phyloP scores from a whole-genome alignment of 2,329 filamentous ascomycete species.

The Chaetoscypha palmicola region DNA sequence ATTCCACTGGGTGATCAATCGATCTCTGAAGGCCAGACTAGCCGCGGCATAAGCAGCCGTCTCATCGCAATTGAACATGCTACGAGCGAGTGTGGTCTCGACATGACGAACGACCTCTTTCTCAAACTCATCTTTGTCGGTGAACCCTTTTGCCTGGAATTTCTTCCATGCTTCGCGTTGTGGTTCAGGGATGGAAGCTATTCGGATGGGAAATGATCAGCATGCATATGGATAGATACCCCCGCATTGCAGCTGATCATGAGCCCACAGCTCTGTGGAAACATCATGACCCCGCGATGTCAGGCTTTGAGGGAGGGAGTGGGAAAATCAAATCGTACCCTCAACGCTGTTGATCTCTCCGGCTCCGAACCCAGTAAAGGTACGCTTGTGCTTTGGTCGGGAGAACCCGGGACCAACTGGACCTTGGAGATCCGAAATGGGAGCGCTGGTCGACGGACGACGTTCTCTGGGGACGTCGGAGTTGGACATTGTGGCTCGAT shows the following conservation, averaged over 20 bases:
- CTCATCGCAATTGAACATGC: constrained; percentile 98
- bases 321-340: constrained; percentile 44
- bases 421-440: constrained; percentile 79
- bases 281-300: neutral
- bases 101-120: constrained; percentile 86
- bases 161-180: constrained; percentile 74
- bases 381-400: constrained; percentile 92
- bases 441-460: constrained; percentile 72
- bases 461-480: constrained; percentile 53
- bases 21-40: constrained; percentile 85
- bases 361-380: constrained; percentile 88
- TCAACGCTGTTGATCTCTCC: constrained; percentile 91
- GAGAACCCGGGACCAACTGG: constrained; percentile 80
- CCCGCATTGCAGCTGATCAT: neutral
- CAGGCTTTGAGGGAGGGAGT: neutral
- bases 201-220: constrained; percentile 5
- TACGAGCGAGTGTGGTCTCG: constrained; percentile 91
- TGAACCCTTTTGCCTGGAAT: constrained; percentile 60
- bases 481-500: constrained; percentile 18
- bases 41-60: constrained; percentile 84
- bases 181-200: constrained; percentile 76
- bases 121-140: constrained; percentile 75
- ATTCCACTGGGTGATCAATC: constrained; percentile 94
- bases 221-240: no score
- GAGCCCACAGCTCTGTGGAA: neutral